These are phyloP conservation scores for Cercospora sp. DNA, from an alignment of 2,329 filamentous ascomycete genomes.

Conservation along the genomic window DNA sequence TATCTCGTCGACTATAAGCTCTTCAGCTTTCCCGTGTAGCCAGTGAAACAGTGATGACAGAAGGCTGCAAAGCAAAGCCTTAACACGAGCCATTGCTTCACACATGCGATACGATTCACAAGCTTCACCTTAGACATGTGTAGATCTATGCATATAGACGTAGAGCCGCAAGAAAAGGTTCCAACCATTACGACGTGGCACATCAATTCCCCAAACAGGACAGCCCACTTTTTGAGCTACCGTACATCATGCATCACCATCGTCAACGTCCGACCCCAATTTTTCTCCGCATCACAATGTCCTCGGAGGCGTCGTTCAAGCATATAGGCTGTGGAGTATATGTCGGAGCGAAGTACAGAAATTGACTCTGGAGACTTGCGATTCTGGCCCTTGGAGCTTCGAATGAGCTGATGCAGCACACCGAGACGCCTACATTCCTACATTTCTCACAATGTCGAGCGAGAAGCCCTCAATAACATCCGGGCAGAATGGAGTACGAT, in stretches of 20 bases:
- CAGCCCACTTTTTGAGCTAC: not conserved
- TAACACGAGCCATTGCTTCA: not conserved
- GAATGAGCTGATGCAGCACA: not conserved
- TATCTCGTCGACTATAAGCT: not conserved
- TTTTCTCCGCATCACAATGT: not conserved
- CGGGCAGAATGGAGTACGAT: too few species aligned
- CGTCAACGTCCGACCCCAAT: not conserved
- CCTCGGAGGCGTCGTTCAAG: not conserved
- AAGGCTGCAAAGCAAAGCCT: not conserved
- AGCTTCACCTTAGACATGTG: not conserved
- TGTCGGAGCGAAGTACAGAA: not conserved
- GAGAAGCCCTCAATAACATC: not conserved
- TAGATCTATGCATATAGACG: not conserved
- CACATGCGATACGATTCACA: not conserved
- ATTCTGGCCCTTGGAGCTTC: not conserved
- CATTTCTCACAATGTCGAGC: not conserved
- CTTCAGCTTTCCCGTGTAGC: not conserved
- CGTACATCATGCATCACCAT: not conserved
- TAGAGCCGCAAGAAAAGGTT: not conserved
- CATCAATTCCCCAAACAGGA: not conserved
- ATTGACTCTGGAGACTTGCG: not conserved
- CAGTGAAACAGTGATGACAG: not conserved
- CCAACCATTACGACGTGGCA: not conserved
- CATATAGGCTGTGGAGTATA: not conserved
- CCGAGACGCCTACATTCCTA: not conserved